A percentile compares a stretch with the other conserved stretches of the same genome.
Conservation (phyloP, 768 basidiomycete species). For the Dioszegia hungarica region DNA sequence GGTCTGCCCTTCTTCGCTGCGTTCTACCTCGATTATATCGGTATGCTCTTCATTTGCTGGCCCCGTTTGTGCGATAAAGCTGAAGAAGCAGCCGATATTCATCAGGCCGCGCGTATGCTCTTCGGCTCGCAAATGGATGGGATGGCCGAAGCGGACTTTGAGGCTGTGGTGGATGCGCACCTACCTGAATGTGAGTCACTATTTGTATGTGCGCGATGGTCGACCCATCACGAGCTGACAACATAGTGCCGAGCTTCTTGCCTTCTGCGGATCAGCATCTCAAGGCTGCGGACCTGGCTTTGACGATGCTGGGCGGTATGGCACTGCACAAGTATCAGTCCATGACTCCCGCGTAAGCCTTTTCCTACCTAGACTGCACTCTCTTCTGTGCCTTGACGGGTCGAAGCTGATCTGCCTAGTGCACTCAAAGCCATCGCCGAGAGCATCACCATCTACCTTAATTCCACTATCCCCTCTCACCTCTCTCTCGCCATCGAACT, state of each 20-base stretch:
- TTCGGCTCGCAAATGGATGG: slow-evolving; percentile 71
- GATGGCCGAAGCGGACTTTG: slow-evolving; percentile 65
- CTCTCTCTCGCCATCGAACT: slow-evolving; percentile 77
- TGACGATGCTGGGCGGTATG: slow-evolving; percentile 77
- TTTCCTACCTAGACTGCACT: no score
- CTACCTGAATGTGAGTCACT: slow-evolving; percentile 15
- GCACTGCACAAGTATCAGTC: slow-evolving; percentile 74
- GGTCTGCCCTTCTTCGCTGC: slow-evolving; percentile 67
- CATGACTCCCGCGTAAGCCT: slow-evolving; percentile 64
- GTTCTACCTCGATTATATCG: slow-evolving; percentile 69
- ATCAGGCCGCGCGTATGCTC: slow-evolving; percentile 68
- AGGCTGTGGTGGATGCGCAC: slow-evolving; percentile 55
- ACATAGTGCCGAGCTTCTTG: slow-evolving; percentile 52
- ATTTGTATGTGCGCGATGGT: not conserved
- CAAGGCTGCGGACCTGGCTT: slow-evolving; percentile 60
- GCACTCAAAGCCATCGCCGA: slow-evolving; percentile 76
- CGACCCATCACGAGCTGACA: not conserved
- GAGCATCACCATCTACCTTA: slow-evolving; percentile 71
- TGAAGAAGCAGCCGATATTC: slow-evolving; percentile 59
- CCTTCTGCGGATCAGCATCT: slow-evolving; percentile 61
- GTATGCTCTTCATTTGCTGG: slow-evolving; percentile 52
- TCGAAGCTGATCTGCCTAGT: slow-evolving; percentile 51
- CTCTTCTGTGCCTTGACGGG: not conserved
- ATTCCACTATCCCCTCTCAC: slow-evolving; percentile 60
- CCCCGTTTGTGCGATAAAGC: not conserved